Evolutionary conservation across 257 asterid species (phyloP), one percentile per base, ranked within the genome.

Genomic region (Nicotiana sylvestris): DNA sequence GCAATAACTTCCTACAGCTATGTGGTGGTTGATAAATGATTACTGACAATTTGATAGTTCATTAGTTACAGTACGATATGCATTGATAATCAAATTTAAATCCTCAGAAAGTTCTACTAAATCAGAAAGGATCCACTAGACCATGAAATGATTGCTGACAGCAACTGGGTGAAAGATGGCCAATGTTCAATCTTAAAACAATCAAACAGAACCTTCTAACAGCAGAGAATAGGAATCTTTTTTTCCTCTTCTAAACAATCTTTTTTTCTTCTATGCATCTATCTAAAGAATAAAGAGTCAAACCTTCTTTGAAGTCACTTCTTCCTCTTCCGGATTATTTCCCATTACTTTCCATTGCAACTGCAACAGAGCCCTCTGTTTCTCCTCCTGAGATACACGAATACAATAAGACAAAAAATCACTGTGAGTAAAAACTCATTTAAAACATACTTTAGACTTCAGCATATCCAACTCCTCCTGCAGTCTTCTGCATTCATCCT

Each of bases 261-360:
- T 21, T 21, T 61, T 29, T 21, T 21, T 30, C 66, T 30, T 61
- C 16, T 21, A 11, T 61, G 66, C 66, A 49, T 77, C 18, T 77
- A 66, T 80, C 33, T 80, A 27, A 65, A 43, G 32, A 64, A 66
- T 29, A 81, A 76, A 77, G 62, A 74, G 72, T n/a, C 82, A 65
- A 27, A 96, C 99, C 99, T 90, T 93, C 87, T 91, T 96, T 9
- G 99, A 96, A 83, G 81, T 96, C 89, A 94, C 99, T 92, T 96
- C 99, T 88, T 93, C 98, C 65, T 96, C 98, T 85, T 94, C 90
- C 72, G 90, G 91, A 77, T 94, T 90, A 84, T 91, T 91, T 66
- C 95, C 84, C 98, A 96, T 96, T 82, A 93, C 98, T 87, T 94
- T 96, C 98, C 97, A 96, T 85, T 93, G 98, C 92, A 96, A 84